phyloP scores from a whole-genome alignment of 805 yeast species.

The Candida rishiriensis region DNA sequence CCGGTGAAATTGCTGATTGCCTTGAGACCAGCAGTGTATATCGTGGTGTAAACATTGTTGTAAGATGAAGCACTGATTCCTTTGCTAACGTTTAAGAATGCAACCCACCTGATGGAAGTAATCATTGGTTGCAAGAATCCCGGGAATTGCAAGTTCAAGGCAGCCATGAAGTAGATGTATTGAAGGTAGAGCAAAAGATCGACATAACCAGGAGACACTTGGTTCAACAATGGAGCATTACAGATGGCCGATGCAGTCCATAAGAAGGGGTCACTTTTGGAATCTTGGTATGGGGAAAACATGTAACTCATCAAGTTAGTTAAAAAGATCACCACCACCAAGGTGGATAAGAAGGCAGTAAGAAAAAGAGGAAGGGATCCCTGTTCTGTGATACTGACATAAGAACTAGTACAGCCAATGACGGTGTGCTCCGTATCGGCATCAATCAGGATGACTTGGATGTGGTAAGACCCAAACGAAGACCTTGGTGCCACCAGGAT shows the following conservation, averaged over 20 bases:
- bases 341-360: conserved; percentile 33
- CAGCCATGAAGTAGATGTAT: conserved; percentile 53
- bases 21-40: conserved; percentile 37
- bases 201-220: conserved; percentile 49
- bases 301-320: conserved; percentile 33
- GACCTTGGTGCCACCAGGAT: conserved; percentile 22
- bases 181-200: conserved; percentile 52
- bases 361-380: conserved; percentile 36
- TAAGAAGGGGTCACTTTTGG: conserved; percentile 44
- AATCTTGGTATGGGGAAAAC: conserved; percentile 55
- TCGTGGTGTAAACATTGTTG: conserved; percentile 40
- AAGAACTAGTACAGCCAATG: conserved; percentile 44
- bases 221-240: conserved; percentile 49
- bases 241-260: conserved; percentile 54
- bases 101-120: conserved; percentile 50
- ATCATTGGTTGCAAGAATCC: conserved; percentile 57
- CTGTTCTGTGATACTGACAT: conserved; percentile 46
- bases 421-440: conserved; percentile 32
- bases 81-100: conserved; percentile 34
- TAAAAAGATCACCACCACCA: conserved; percentile 36
- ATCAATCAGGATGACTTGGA: conserved; percentile 37
- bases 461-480: conserved; percentile 42
- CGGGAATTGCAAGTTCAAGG: conserved; percentile 52
- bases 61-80: conserved; percentile 6
- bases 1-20: conserved; percentile 31